Base-by-base conservation (phyloP, 306 rosid species). In the Inga leiocalycina region DNA sequence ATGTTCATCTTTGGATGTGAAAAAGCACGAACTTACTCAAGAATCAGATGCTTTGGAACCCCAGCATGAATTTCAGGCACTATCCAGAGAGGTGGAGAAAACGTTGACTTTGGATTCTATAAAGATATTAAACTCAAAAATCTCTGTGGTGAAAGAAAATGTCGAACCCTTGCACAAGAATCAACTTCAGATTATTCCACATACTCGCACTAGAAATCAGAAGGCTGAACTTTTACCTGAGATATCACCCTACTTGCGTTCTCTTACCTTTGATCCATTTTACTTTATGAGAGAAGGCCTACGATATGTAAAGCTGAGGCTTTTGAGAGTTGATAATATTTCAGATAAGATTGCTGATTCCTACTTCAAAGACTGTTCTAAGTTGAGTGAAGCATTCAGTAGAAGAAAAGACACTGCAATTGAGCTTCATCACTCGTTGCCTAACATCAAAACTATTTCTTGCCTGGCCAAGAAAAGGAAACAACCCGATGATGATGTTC, bases 401-500 rank as follows among this genome's bases (percentile, higher is more conserved):
- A 46, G 54, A 75, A 79, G 71, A 75, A 17, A 82, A 74, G 56
- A 73, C 37, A 4, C 24, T 68, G 81, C 41, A 44, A 56, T 24
- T 16, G 51, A 22, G 35, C 74, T 16, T 81, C 34, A 32, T 73
- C 24, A 65, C 71, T 74, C 52, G 41, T 79, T 79, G 35, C 70
- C 77, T 62, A 76, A 64, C 61, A 30, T 48, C 57, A 84, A 72
- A 49, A 76, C 75, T 59, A 3, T 49, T 17, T 43, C 83, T 32
- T 11, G 56, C 79, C 75, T 35, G 62, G 12, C 44, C 76, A 77
- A 84, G 79, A 82, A 74, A 81, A 86, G 87, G 80, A 84, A 68
- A 79, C 82, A n/a, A 64, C 64, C 59, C 13, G 81, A 79, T 76
- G 56, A 81, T 45, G 67, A 61, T 62, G 35, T 62, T 79, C 19